phyloP scores from a whole-genome alignment of 371 early-diverging fungal species.

The Mucor circinelloides region DNA sequence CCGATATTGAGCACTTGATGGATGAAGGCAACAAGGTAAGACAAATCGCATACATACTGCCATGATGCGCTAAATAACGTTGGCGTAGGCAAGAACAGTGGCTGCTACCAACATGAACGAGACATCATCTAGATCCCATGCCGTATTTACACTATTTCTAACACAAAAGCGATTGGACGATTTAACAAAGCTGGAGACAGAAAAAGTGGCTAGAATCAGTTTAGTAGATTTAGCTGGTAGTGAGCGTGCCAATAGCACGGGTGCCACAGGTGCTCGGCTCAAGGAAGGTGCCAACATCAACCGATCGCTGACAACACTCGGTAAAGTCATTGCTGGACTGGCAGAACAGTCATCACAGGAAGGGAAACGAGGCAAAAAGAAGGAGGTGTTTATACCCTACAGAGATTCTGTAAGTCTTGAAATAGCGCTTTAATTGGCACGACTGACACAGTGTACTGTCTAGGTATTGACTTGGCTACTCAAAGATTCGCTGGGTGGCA shows the following conservation, averaged over 20 bases:
- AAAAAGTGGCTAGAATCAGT: constrained; percentile 79
- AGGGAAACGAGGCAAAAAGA: constrained; percentile 49
- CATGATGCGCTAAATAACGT: background rate
- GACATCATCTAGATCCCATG: constrained; percentile 92
- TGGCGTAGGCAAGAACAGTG: constrained; percentile 83
- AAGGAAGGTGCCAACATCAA: constrained; percentile 99
- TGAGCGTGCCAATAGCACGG: constrained; percentile 95
- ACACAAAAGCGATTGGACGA: constrained; percentile 68
- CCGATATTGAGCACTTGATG: constrained; percentile 79
- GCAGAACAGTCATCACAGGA: constrained; percentile 71
- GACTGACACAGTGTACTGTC: background rate
- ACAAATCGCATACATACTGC: background rate
- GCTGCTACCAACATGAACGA: constrained; percentile 98
- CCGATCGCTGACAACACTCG: constrained; percentile 90
- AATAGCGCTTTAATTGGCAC: background rate
- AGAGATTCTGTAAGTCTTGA: constrained; percentile 74
- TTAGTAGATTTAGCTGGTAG: constrained; percentile 93
- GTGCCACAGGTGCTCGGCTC: constrained; percentile 93
- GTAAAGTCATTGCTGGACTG: constrained; percentile 96
- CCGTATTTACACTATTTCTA: constrained; percentile 88
- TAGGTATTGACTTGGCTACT: constrained; percentile 91
- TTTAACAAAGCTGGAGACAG: constrained; percentile 69
- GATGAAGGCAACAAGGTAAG: constrained; percentile 85
- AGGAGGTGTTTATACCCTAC: constrained; percentile 79
- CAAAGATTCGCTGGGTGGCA: constrained; percentile 93